Percentiles rank a stretch among this genome's conserved stretches.
Evolutionary conservation across 306 rosid genomes (phyloP).

Genomic region (Vicia sativa): DNA sequence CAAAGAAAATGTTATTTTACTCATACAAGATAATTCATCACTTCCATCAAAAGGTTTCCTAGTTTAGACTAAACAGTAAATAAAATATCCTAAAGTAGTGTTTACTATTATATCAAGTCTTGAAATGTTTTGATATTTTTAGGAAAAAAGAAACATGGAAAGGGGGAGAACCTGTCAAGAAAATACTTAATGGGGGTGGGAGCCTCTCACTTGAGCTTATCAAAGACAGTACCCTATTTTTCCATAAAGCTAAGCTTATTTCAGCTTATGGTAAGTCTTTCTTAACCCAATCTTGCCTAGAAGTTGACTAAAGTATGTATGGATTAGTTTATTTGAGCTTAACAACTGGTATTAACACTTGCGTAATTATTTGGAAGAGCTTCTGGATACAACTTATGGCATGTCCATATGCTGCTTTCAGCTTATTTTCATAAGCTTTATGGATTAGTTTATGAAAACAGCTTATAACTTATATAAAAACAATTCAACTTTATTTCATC

Average conservation of each 20-base stretch:
- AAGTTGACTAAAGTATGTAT: background rate
- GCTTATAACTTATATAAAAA: background rate
- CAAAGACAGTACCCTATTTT: conserved; percentile 52
- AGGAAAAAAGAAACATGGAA: conserved; percentile 56
- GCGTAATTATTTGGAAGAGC: background rate
- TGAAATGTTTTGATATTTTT: conserved; percentile 30
- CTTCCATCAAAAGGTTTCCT: no score
- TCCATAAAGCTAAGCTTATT: conserved; percentile 79
- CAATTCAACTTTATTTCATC: background rate
- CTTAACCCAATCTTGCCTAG: conserved; percentile 1
- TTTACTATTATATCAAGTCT: background rate
- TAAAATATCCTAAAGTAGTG: no score
- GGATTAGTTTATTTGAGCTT: background rate
- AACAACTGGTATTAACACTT: background rate
- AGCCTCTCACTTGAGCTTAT: conserved; percentile 68
- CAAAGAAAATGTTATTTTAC: no score
- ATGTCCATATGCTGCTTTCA: background rate
- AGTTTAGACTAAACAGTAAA: no score
- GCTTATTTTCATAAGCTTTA: background rate
- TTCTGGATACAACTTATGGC: background rate
- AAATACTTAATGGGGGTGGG: conserved; percentile 91
- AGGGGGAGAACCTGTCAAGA: conserved; percentile 62
- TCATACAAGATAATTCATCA: no score
- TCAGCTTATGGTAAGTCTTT: conserved; percentile 85
- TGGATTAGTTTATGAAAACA: background rate